Evolutionary conservation across 169 alveolate species (phyloP).

Genomic region (Cryptosporidium viatorum): DNA sequence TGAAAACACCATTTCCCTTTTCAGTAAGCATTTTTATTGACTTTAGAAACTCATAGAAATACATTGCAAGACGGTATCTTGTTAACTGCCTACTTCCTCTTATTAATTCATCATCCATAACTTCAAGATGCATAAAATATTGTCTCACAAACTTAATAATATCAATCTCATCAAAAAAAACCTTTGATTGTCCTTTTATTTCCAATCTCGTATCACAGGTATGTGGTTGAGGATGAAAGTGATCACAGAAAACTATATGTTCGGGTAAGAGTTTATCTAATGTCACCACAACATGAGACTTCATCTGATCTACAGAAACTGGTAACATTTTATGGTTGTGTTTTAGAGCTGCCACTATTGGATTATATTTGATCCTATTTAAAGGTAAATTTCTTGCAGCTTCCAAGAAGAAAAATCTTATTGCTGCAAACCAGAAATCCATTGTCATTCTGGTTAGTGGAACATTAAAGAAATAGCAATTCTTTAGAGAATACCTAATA

Average conservation of each 20-base stretch:
- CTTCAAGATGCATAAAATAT: conserved; percentile 40
- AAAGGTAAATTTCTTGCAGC: conserved; percentile 55
- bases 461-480: conserved; percentile 54
- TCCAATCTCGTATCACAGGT: conserved; percentile 58
- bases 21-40: conserved; percentile 61
- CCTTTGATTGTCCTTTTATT: conserved; percentile 72
- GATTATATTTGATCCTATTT: conserved; percentile 33
- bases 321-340: conserved; percentile 62
- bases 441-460: conserved; percentile 45
- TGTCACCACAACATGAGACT: conserved; percentile 57
- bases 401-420: conserved; percentile 52
- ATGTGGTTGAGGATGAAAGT: conserved; percentile 70
- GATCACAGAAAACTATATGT: conserved; percentile 71
- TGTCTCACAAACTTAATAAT: conserved; percentile 48
- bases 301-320: conserved; percentile 68
- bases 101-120: conserved; percentile 57
- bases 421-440: conserved; percentile 73
- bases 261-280: conserved; percentile 61
- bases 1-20: conserved; percentile 61
- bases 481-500: conserved; percentile 38
- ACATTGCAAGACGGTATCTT: conserved; percentile 44
- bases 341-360: conserved; percentile 70
- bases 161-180: conserved; percentile 62
- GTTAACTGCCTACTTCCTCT: conserved; percentile 67
- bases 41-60: conserved; percentile 35